These are phyloP conservation scores for Pelargonium exstipulatum DNA, from an alignment of 441 rosid species.

Conservation along the genomic window DNA sequence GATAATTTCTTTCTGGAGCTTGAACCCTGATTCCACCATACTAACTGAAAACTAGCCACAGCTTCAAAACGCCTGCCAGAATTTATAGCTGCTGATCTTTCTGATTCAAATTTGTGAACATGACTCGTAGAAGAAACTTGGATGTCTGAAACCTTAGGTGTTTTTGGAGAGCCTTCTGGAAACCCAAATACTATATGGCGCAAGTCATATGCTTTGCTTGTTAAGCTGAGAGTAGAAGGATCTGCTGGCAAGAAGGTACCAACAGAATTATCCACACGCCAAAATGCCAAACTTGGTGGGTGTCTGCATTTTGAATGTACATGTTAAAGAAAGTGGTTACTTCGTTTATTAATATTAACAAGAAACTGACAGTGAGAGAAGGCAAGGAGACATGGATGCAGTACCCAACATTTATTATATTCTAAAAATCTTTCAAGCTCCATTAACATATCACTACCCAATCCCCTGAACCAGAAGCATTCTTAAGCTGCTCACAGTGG, in stretches of 20 bases:
- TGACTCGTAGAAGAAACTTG: constrained; percentile 34
- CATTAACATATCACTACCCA: background rate
- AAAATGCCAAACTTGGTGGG: constrained; percentile 63
- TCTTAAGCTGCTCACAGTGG: background rate
- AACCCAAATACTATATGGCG: constrained; percentile 58
- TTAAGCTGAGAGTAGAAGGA: constrained; percentile 41
- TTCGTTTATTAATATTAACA: background rate
- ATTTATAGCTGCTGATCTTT: constrained; percentile 32
- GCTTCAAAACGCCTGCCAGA: constrained; percentile 69
- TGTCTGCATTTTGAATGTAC: constrained; percentile 39
- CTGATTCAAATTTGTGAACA: constrained; percentile 29
- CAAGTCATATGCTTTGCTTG: constrained; percentile 69
- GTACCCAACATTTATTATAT: background rate
- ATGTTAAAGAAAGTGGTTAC: background rate
- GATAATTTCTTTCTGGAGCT: constrained; percentile 73
- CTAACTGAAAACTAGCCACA: constrained; percentile 74
- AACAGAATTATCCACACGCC: constrained; percentile 87
- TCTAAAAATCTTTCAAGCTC: background rate
- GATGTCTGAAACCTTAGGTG: constrained; percentile 32
- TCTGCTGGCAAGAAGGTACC: constrained; percentile 89
- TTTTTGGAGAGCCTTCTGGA: constrained; percentile 38
- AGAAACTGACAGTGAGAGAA: constrained; percentile 2
- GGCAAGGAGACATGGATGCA: background rate
- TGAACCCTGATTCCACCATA: constrained; percentile 85
- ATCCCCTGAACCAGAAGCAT: constrained; percentile 1